Evolutionary conservation across 2,329 filamentous ascomycete species (phyloP).

Genomic region (Corynespora cassiicola): DNA sequence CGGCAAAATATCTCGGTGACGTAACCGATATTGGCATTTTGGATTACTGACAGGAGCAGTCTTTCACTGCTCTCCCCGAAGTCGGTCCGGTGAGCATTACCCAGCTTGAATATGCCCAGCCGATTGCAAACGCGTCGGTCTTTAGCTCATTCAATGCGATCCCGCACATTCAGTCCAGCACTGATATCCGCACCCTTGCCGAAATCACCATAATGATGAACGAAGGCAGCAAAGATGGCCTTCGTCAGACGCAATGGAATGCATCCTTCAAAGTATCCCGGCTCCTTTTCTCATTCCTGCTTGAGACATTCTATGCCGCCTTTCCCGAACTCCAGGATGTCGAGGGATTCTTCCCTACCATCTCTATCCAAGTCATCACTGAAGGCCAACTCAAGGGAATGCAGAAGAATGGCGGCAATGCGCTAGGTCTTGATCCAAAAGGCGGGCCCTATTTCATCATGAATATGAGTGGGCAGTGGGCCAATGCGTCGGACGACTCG

Average conservation of each 20-base stretch:
- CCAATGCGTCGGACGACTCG: slow-evolving; percentile 22
- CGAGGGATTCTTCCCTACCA: slow-evolving; percentile 21
- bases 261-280: slow-evolving; percentile 33
- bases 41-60: too few relatives aligned
- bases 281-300: too few relatives aligned
- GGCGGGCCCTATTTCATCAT: slow-evolving; percentile 26
- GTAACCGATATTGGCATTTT: too few relatives aligned
- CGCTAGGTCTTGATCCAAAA: slow-evolving; percentile 29
- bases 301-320: slow-evolving; percentile 2
- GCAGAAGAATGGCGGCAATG: slow-evolving; percentile 34
- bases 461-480: slow-evolving; percentile 21
- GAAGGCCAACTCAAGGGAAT: slow-evolving; percentile 21
- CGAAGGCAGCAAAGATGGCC: slow-evolving; percentile 15
- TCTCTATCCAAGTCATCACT: slow-evolving; percentile 31
- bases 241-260: slow-evolving; percentile 35
- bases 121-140: slow-evolving; percentile 27
- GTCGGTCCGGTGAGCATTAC: too few relatives aligned
- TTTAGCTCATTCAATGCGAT: slow-evolving; percentile 34
- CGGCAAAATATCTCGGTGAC: too few relatives aligned
- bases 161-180: slow-evolving; percentile 18
- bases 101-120: slow-evolving; percentile 33
- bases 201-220: slow-evolving; percentile 26
- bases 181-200: slow-evolving; percentile 24
- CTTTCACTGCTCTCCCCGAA: too few relatives aligned
- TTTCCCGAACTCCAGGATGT: slow-evolving; percentile 15